Base-by-base conservation (phyloP, 208 protist species). In the Wallacemonas sp. region DNA sequence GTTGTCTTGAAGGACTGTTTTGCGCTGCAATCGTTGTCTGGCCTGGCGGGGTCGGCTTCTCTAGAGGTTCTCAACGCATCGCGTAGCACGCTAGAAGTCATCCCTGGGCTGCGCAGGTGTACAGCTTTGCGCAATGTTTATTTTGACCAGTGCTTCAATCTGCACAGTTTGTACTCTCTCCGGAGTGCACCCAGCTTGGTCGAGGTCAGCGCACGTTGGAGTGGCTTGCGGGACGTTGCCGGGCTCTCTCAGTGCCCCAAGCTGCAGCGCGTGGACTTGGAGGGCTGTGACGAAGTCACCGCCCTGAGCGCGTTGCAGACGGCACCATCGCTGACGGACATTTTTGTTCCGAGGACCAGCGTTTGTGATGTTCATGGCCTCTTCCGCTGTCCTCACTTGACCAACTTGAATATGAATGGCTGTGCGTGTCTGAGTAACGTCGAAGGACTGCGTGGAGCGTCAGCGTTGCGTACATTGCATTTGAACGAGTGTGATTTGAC, bases 391-490 rank as follows among this genome's bases (percentile, higher is more conserved):
- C 50, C n/a, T 19, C 17, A 26, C 30, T 13, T 57, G 30, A 24
- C 24, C 15, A 57, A 6, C n/a, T 32, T 57, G 12, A 57, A 57
- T 19, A 26, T 57, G 13, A 57, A 57, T n/a, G 50, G 50, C 50
- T 57, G 50, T n/a, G 50, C 50, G n/a, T 57, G 50, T 26, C 50
- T 57, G 4, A 57, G 50, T 32, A 57, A 57, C 50, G 30, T 57
- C 4, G 50, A 37, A 6, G 50, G 50, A 5, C 19, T 57, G 50
- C 50, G 50, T 4, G 50, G 50, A 3, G 9, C 50, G 13, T n/a
- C 10, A 10, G 21, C 50, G 0, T 32, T 57, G 24, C 30, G 50
- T 9, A 38, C 30, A 38, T 32, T 57, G 9, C 22, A 19, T 19
- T 13, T 57, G 32, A 57, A 57, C 22, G 50, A 57, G 19, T 57